Conservation (phyloP, 345 rosid genomes). For the Hibiscus trionum region DNA sequence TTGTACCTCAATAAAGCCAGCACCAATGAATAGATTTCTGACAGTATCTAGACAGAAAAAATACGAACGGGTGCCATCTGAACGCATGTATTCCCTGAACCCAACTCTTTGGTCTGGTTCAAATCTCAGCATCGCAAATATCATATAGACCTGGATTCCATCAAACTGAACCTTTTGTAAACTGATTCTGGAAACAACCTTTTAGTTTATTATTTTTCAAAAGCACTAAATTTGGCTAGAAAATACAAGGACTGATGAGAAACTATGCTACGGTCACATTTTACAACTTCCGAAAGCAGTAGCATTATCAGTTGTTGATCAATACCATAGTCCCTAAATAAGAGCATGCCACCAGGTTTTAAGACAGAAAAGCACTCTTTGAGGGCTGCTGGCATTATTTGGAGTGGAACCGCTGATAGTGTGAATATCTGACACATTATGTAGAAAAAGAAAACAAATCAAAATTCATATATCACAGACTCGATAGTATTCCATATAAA, state of each 20-base stretch:
- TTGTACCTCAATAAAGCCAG: conserved; percentile 39
- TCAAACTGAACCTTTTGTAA: conserved; percentile 16
- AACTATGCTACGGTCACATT: neutral
- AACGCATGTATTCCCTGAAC: conserved; percentile 65
- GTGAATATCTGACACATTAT: conserved; percentile 61
- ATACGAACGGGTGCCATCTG: conserved; percentile 82
- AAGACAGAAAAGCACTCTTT: conserved; percentile 56
- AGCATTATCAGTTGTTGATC: neutral
- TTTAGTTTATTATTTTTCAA: neutral
- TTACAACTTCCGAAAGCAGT: neutral
- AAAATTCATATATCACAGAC: neutral
- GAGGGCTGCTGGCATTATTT: conserved; percentile 56
- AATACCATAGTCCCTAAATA: conserved; percentile 88
- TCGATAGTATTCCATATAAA: neutral
- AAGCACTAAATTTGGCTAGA: neutral
- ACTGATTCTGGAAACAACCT: neutral
- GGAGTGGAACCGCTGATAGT: conserved; percentile 69
- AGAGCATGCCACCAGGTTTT: conserved; percentile 73
- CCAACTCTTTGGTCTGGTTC: conserved; percentile 61
- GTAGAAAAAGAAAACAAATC: neutral
- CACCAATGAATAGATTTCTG: conserved; percentile 46
- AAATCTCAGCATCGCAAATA: conserved; percentile 89
- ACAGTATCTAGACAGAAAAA: conserved; percentile 67
- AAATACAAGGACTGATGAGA: neutral
- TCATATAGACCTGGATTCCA: conserved; percentile 71